These are phyloP conservation scores for Aspergillus eucalypticola DNA, from an alignment of 2,329 filamentous ascomycete genomes.

Conservation along the genomic window DNA sequence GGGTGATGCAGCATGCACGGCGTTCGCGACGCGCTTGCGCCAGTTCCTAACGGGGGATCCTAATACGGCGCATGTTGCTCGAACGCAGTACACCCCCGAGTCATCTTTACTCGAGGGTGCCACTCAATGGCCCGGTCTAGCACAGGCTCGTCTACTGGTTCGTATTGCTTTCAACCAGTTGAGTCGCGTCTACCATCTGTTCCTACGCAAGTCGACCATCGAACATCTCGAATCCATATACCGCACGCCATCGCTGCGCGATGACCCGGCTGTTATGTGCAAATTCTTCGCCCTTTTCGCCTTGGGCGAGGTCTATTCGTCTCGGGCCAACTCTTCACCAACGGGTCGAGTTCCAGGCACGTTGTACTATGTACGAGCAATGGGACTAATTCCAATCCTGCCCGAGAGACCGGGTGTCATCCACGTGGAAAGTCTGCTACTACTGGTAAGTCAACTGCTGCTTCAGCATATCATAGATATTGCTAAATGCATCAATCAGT, in stretches of 20 bases:
- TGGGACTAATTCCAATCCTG: slow-evolving; percentile 39
- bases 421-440: slow-evolving; percentile 42
- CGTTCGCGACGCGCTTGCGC: slow-evolving; percentile 35
- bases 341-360: slow-evolving; percentile 38
- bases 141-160: slow-evolving; percentile 32
- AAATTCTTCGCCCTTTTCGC: slow-evolving; percentile 47
- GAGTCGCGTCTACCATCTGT: slow-evolving; percentile 32
- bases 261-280: slow-evolving; percentile 36
- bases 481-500: slow-evolving; percentile 13
- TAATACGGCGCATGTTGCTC: slow-evolving; percentile 24
- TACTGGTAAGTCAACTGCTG: slow-evolving; percentile 28
- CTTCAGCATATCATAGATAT: background rate
- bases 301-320: slow-evolving; percentile 44
- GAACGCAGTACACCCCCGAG: slow-evolving; percentile 27
- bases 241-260: slow-evolving; percentile 23
- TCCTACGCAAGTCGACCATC: slow-evolving; percentile 35
- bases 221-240: slow-evolving; percentile 35
- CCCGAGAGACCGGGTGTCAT: slow-evolving; percentile 44
- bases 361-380: slow-evolving; percentile 40
- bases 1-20: slow-evolving; percentile 36
- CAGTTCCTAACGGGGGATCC: slow-evolving; percentile 28
- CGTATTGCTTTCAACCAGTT: slow-evolving; percentile 32
- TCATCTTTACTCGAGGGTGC: slow-evolving; percentile 17
- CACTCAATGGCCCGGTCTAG: slow-evolving; percentile 29
- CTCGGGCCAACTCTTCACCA: slow-evolving; percentile 24